phyloP scores from a whole-genome alignment of 2,329 filamentous ascomycete species.

The Fusarium setosum region DNA sequence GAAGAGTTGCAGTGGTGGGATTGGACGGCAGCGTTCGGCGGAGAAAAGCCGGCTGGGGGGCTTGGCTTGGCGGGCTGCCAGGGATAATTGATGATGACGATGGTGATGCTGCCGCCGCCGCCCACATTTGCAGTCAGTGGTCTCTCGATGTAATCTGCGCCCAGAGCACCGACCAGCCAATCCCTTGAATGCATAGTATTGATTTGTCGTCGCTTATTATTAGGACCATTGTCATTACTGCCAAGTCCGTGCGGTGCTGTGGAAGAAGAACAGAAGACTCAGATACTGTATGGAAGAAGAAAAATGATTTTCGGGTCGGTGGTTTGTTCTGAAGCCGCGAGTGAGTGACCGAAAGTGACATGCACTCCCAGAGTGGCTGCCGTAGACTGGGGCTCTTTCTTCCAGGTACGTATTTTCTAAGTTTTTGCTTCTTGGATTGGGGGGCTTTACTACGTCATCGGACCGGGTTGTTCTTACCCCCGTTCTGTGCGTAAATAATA shows the following conservation, averaged over 20 bases:
- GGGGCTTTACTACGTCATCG: conserved; percentile 42
- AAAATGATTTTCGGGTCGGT: background rate
- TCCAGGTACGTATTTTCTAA: conserved; percentile 15
- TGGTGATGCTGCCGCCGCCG: conserved; percentile 23
- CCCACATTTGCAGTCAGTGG: conserved; percentile 36
- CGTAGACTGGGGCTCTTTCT: conserved; percentile 8
- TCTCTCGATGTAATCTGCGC: conserved; percentile 35
- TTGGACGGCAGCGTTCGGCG: conserved; percentile 10
- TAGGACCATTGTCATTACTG: conserved; percentile 16
- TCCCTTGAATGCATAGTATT: conserved; percentile 34
- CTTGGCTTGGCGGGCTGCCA: conserved; percentile 29
- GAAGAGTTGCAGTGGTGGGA: conserved; percentile 9
- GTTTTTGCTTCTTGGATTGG: conserved; percentile 27
- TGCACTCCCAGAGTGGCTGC: conserved; percentile 5
- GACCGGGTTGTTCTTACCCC: conserved; percentile 31
- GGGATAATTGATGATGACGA: conserved; percentile 30
- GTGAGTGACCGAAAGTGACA: conserved; percentile 8
- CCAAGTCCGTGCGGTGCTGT: conserved; percentile 13
- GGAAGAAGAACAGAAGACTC: background rate
- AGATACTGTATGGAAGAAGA: background rate
- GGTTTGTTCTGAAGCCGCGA: background rate
- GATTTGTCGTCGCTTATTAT: conserved; percentile 28
- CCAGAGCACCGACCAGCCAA: conserved; percentile 35
- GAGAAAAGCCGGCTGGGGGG: conserved; percentile 27
- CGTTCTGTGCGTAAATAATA: conserved; percentile 28